Evolutionary conservation across 116 monocot species (phyloP).

Genomic region (Iris pallida): DNA sequence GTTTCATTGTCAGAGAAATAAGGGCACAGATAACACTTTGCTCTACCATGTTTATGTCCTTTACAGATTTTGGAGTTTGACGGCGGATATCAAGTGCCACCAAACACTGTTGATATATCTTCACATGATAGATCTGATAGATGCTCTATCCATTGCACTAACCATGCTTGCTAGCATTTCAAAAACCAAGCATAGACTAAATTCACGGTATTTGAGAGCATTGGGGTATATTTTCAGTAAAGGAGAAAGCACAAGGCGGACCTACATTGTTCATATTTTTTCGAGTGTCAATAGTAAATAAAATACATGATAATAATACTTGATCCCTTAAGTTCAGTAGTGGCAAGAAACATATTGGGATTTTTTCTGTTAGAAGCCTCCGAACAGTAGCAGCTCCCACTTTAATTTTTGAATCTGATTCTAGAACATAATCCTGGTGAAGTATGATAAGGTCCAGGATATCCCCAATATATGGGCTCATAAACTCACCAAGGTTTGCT

Average conservation of each 20-base stretch:
- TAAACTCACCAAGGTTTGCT: constrained; percentile 65
- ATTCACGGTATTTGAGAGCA: constrained; percentile 64
- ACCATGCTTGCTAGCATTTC: constrained; percentile 62
- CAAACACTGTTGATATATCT: constrained; percentile 71
- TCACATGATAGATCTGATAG: constrained; percentile 63
- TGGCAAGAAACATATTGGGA: constrained; percentile 52
- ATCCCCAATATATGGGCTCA: constrained; percentile 81
- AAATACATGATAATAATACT: neutral
- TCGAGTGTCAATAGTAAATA: neutral
- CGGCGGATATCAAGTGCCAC: constrained; percentile 77
- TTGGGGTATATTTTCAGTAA: constrained; percentile 49
- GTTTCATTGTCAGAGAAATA: constrained; percentile 61
- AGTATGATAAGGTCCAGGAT: constrained; percentile 66
- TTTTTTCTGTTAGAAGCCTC: constrained; percentile 65
- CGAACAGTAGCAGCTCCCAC: constrained; percentile 48
- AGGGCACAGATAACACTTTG: constrained; percentile 65
- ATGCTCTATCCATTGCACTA: constrained; percentile 65
- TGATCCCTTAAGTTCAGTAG: neutral
- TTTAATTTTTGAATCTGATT: constrained; percentile 50
- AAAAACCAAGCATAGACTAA: constrained; percentile 63
- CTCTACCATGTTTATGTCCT: constrained; percentile 55
- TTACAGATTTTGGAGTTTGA: constrained; percentile 44
- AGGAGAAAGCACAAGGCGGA: constrained; percentile 66
- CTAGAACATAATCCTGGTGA: constrained; percentile 54
- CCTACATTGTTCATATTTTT: constrained; percentile 34